Conservation (phyloP, 495 filamentous ascomycete genomes). For the Podospora anserina region DNA sequence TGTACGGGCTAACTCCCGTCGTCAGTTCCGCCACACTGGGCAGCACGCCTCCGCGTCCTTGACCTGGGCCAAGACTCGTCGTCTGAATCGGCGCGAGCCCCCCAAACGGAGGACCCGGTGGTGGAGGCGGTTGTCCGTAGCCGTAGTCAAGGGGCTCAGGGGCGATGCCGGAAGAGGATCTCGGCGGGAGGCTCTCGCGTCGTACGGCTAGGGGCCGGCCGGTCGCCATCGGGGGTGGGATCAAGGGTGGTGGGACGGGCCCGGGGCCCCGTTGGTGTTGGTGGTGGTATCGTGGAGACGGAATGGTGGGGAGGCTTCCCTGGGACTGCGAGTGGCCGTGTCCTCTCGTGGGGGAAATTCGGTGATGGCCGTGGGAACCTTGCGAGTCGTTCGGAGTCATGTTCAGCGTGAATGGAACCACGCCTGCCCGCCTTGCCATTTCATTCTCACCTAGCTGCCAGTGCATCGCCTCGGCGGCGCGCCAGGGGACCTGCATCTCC, state of each 20-base stretch:
- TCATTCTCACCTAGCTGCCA: slow-evolving; percentile 93
- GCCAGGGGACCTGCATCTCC: slow-evolving; percentile 96
- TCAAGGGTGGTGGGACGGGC: slow-evolving; percentile 18
- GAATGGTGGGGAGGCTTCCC: slow-evolving; percentile 39
- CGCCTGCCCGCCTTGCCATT: slow-evolving; percentile 86
- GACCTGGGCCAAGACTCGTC: slow-evolving; percentile 16
- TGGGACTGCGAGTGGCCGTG: slow-evolving; percentile 50
- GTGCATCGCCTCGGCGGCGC: slow-evolving; percentile 95
- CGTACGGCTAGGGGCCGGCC: slow-evolving; percentile 35
- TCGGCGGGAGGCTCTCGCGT: slow-evolving; percentile 46
- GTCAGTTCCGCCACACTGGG: slow-evolving; percentile 55
- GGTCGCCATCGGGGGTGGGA: slow-evolving; percentile 24
- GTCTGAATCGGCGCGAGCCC: slow-evolving; percentile 48
- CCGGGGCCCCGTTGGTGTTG: slow-evolving; percentile 21
- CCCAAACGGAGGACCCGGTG: neutral
- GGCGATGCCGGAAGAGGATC: slow-evolving; percentile 31
- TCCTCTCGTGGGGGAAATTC: slow-evolving; percentile 34
- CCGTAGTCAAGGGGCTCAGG: slow-evolving; percentile 29
- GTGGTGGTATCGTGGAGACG: slow-evolving; percentile 35
- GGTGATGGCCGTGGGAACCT: slow-evolving; percentile 26
- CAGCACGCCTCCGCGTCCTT: slow-evolving; percentile 37
- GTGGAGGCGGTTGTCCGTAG: slow-evolving; percentile 30
- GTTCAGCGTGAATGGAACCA: slow-evolving; percentile 72
- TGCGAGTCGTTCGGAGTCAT: slow-evolving; percentile 57
- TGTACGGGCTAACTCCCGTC: slow-evolving; percentile 53